Evolutionary conservation across 164 flowering plant species (phyloP).

Genomic region (Piper longum): DNA sequence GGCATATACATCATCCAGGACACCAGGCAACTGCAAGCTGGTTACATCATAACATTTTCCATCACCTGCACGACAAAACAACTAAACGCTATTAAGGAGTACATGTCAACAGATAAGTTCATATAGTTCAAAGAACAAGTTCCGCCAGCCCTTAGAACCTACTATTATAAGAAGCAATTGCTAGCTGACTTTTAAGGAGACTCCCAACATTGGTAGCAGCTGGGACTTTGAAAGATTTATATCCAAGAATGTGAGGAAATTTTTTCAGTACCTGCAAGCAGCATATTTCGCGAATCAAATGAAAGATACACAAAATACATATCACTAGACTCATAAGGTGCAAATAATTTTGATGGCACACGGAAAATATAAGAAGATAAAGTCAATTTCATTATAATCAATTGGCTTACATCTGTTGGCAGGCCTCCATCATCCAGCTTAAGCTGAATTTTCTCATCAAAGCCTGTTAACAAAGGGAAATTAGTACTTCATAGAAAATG

Average conservation of each 20-base stretch:
- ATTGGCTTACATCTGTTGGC: slow-evolving; percentile 38
- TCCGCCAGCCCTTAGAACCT: slow-evolving; percentile 9
- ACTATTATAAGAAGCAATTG: slow-evolving; percentile 51
- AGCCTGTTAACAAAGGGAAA: slow-evolving; percentile 29
- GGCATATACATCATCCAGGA: slow-evolving; percentile 66
- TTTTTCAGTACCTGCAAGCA: slow-evolving; percentile 49
- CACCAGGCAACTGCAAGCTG: slow-evolving; percentile 83
- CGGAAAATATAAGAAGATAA: neutral
- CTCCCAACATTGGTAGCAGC: slow-evolving; percentile 24
- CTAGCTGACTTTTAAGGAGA: slow-evolving; percentile 72
- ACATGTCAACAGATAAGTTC: neutral
- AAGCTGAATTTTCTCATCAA: slow-evolving; percentile 51
- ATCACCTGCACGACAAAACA: slow-evolving; percentile 27
- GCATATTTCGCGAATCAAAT: neutral
- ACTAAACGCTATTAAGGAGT: neutral
- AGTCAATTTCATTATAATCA: no score
- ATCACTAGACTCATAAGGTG: no score
- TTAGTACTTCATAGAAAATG: neutral
- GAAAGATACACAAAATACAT: no score
- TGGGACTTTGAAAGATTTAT: slow-evolving; percentile 40
- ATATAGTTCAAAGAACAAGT: no score
- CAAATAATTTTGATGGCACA: no score
- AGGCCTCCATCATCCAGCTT: slow-evolving; percentile 27
- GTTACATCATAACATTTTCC: slow-evolving; percentile 43
- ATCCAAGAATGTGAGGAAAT: slow-evolving; percentile 71